A percentile compares a stretch with the other conserved stretches of the same genome.
Evolutionary conservation across 768 basidiomycete species (phyloP).

Genomic region (Naematelia encephala): DNA sequence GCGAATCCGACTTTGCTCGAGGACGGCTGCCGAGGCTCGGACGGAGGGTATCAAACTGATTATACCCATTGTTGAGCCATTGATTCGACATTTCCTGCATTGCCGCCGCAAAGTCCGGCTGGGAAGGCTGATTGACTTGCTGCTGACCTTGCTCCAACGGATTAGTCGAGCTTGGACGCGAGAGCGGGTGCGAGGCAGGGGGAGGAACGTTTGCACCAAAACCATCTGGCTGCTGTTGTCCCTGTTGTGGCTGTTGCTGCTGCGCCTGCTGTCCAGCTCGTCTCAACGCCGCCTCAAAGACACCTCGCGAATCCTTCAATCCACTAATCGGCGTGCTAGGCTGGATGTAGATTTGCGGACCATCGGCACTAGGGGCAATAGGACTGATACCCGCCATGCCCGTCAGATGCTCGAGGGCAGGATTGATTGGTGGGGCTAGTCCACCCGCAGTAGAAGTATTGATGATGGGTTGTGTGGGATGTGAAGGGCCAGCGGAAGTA

Average conservation of each 20-base stretch:
- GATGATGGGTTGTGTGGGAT: not conserved
- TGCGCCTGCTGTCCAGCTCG: slow-evolving; percentile 22
- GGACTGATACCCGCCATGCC: slow-evolving; percentile 47
- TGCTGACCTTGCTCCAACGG: slow-evolving; percentile 1
- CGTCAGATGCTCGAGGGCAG: slow-evolving; percentile 31
- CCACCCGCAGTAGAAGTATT: slow-evolving; percentile 18
- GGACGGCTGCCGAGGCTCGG: slow-evolving; percentile 19
- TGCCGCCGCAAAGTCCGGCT: slow-evolving; percentile 16
- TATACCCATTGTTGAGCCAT: not conserved
- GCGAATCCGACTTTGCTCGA: slow-evolving; percentile 44
- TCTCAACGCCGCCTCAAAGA: slow-evolving; percentile 38
- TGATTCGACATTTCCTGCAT: slow-evolving; percentile 8
- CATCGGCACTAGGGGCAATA: slow-evolving; percentile 41
- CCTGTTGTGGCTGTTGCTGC: slow-evolving; percentile 11
- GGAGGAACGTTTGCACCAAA: slow-evolving; percentile 13
- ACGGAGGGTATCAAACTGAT: slow-evolving; percentile 7
- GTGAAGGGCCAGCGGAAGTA: not conserved
- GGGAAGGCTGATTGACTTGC: not conserved
- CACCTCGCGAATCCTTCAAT: slow-evolving; percentile 36
- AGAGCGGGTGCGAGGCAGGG: slow-evolving; percentile 9
- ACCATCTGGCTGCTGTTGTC: slow-evolving; percentile 12
- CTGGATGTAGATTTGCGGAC: slow-evolving; percentile 42
- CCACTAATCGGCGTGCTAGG: slow-evolving; percentile 46
- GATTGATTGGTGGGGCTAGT: slow-evolving; percentile 39
- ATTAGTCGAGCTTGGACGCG: slow-evolving; percentile 7